Conservation (phyloP, 305 asterid species). For the Fraxinus velutina region DNA sequence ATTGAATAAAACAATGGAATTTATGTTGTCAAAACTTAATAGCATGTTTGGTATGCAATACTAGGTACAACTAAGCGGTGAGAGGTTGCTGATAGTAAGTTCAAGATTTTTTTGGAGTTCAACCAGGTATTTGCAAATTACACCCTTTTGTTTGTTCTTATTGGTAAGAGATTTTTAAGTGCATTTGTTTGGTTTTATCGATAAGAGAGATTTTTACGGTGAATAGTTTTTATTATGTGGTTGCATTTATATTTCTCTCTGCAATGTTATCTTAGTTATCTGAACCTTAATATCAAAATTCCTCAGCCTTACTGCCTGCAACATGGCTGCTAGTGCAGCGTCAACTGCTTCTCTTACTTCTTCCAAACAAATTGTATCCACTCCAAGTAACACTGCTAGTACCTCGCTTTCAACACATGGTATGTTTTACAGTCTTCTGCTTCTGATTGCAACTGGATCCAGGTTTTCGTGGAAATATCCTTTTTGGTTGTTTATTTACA, state of each 20-base stretch:
- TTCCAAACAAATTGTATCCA: constrained; percentile 32
- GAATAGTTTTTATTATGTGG: constrained; percentile 8
- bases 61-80: no score
- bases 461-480: neutral
- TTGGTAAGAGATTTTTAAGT: neutral
- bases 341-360: constrained; percentile 23
- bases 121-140: neutral
- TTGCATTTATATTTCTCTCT: neutral
- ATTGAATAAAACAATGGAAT: no score
- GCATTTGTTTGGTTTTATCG: constrained; percentile 4
- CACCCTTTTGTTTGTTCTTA: neutral
- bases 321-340: constrained; percentile 22
- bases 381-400: constrained; percentile 25
- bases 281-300: neutral
- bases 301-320: neutral
- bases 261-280: neutral
- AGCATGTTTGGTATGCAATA: no score
- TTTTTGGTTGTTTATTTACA: neutral
- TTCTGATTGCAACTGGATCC: neutral
- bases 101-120: neutral
- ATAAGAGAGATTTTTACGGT: constrained; percentile 2
- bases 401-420: constrained; percentile 27
- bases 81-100: neutral
- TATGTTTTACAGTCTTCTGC: neutral
- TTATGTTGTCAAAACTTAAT: no score